Base-by-base conservation (phyloP, 345 rosid genomes). In the Euphorbia lathyris region DNA sequence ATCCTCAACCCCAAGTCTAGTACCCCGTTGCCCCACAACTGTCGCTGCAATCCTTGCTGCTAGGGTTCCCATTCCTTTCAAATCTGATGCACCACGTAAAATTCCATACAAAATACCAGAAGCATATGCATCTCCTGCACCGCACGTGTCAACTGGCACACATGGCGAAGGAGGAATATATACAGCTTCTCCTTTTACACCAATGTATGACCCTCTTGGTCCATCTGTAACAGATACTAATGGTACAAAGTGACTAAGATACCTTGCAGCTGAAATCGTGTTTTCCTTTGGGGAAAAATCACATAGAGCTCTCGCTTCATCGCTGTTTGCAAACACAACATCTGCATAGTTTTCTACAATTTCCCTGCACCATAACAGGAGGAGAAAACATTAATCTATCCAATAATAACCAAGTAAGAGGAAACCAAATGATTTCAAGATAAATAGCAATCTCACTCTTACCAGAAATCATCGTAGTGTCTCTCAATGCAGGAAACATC, bases 111-210 rank as follows among this genome's bases (percentile, higher is more conserved):
- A 79, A 66, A 94, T 86, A 42, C 98, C 97, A 3, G 98, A 87
- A 63, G 98, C 97, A 22, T 90, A 94, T 7, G 97, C 97, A 72
- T 94, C 96, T 62, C 98, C 98, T 0, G 97, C 97, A 59, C 98
- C 97, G 59, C 98, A 90, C 0, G 96, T 91, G 74, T 91, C 98
- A 16, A 86, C 75, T 0, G 95, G 97, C 30, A 84, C 83, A 58
- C 97, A 91, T 23, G 91, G 92, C 8, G 89, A 85, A 32, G 97
- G 96, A 67, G 97, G 90, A 51, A 94, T 76, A 79, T 84, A 94
- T 76, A 91, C 82, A 62, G 97, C 96, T 80, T 94, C 98, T 79
- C 98, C 98, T 83, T 90, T 94, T 6, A 90, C 87, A 22, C 98
- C 98, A 42, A 94, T 85, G 76, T 91, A 91, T 32, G 98, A 91